These are phyloP conservation scores for Imleria badia DNA, from an alignment of 768 basidiomycete species.

Conservation along the genomic window DNA sequence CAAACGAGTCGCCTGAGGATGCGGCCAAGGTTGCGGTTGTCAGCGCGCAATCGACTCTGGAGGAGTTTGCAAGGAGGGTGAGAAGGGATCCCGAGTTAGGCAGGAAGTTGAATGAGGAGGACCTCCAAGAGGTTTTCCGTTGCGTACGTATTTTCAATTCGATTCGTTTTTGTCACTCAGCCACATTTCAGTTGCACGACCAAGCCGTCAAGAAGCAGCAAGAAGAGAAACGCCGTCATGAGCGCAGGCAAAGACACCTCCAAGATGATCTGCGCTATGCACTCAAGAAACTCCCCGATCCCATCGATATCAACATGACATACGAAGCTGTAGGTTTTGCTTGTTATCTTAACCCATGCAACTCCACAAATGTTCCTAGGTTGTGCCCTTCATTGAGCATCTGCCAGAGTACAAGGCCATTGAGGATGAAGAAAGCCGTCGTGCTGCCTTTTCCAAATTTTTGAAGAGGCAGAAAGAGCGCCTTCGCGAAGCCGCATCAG, in stretches of 20 bases:
- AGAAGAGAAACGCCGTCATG: slow-evolving; percentile 83
- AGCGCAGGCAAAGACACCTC: slow-evolving; percentile 80
- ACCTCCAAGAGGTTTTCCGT: slow-evolving; percentile 57
- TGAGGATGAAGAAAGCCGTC: slow-evolving; percentile 83
- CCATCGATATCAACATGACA: slow-evolving; percentile 68
- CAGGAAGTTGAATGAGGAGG: slow-evolving; percentile 47
- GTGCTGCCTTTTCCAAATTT: slow-evolving; percentile 83
- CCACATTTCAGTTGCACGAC: slow-evolving; percentile 58
- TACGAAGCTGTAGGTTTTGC: slow-evolving; percentile 75
- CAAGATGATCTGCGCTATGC: slow-evolving; percentile 98
- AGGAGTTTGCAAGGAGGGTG: slow-evolving; percentile 60
- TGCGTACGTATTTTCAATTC: slow-evolving; percentile 47
- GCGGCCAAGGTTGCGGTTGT: slow-evolving; percentile 39
- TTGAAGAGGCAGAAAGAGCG: slow-evolving; percentile 93
- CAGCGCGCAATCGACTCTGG: slow-evolving; percentile 59
- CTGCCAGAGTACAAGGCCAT: slow-evolving; percentile 85
- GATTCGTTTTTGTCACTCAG: slow-evolving; percentile 4
- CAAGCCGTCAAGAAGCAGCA: slow-evolving; percentile 72
- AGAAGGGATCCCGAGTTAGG: slow-evolving; percentile 54
- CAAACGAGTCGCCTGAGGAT: slow-evolving; percentile 32
- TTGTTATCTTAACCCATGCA: not conserved
- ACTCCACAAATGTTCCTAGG: slow-evolving; percentile 38
- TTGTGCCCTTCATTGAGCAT: slow-evolving; percentile 72
- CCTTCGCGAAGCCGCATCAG: slow-evolving; percentile 70
- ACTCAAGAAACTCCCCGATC: slow-evolving; percentile 82